Percentiles rank a stretch among this genome's conserved stretches.
Evolutionary conservation across 495 filamentous ascomycete species (phyloP).

Genomic region (Aspergillus affinis): DNA sequence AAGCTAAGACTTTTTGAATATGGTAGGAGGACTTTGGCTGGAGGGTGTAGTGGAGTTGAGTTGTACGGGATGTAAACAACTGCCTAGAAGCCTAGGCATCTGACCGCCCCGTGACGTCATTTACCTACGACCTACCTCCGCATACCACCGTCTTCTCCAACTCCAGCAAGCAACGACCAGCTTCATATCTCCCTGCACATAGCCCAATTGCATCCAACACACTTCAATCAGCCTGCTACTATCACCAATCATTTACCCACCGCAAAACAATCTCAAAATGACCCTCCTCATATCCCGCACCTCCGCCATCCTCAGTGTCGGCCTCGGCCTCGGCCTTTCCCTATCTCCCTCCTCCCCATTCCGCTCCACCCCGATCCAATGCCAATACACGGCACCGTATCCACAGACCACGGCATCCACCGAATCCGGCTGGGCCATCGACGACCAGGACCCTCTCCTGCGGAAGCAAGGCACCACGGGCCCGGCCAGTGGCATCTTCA

Average conservation of each 20-base stretch:
- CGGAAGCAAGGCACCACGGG: conserved; percentile 32
- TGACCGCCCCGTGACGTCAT: conserved; percentile 10
- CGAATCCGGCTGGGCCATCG: conserved; percentile 31
- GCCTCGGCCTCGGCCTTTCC: conserved; percentile 40
- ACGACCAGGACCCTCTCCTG: conserved; percentile 20
- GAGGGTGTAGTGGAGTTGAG: too few species aligned
- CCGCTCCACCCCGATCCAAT: conserved; percentile 39
- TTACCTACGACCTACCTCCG: background rate
- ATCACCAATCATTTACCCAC: conserved; percentile 4
- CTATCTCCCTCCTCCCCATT: conserved; percentile 40
- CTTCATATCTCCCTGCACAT: background rate
- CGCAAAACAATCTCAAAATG: conserved; percentile 22
- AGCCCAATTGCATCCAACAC: background rate
- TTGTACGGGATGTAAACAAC: too few species aligned
- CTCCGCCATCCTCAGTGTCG: conserved; percentile 37
- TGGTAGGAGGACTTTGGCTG: too few species aligned
- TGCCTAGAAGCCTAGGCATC: background rate
- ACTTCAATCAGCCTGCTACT: background rate
- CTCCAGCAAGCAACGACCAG: background rate
- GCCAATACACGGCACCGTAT: conserved; percentile 36
- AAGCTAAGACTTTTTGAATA: too few species aligned
- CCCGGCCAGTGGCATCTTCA: conserved; percentile 28
- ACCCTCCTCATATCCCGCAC: conserved; percentile 35
- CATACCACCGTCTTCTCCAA: conserved; percentile 1
- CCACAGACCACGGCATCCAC: conserved; percentile 21